Base-by-base conservation (phyloP, 176 grass and related monocot genomes). In the Oryza brachyantha region DNA sequence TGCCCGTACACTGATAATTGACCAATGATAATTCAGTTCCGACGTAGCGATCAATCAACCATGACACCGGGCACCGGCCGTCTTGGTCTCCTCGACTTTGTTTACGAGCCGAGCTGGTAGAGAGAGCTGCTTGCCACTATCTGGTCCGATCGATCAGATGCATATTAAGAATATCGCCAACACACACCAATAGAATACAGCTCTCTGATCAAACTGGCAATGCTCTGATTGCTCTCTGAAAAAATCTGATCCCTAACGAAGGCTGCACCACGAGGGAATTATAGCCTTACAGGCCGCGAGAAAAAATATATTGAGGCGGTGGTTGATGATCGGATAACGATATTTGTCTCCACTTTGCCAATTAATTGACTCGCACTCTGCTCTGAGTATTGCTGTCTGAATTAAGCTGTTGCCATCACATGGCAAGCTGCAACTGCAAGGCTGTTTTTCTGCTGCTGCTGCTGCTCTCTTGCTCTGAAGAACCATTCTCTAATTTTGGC, bases 91-190 rank as follows among this genome's bases (percentile, higher is more conserved):
- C 38, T 43, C 5, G 13, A 41, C n/a, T 41, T 26, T 40, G 24
- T 1, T 76, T 43, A 61, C 19, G 57, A 50, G 31, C 21, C 17
- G 46, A 37, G 31, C 29, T 24, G n/a, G 26, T 29, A 34, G 80
- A 29, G 26, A 35, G n/a, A 82, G 55, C 16, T 77, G 73, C 42
- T 72, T 42, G 58, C 58, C 85, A 65, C 45, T 65, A 42, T 50
- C 40, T 64, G 73, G 17, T 61, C 0, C 0, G 7, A 29, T 17
- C 81, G 61, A 35, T 76, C 72, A 71, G 72, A 39, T 54, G 34
- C 57, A 29, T 40, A 35, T n/a, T n/a, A 55, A 63, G 73, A 77
- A 77, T 77, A 41, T 28, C 25, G 40, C 11, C 26, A 62, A 42
- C 21, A 19, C 66, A 26, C 14, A 76, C 0, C 41, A 1, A 10